Base-by-base conservation (phyloP, 768 basidiomycete species). In the Amanita inopinata region DNA sequence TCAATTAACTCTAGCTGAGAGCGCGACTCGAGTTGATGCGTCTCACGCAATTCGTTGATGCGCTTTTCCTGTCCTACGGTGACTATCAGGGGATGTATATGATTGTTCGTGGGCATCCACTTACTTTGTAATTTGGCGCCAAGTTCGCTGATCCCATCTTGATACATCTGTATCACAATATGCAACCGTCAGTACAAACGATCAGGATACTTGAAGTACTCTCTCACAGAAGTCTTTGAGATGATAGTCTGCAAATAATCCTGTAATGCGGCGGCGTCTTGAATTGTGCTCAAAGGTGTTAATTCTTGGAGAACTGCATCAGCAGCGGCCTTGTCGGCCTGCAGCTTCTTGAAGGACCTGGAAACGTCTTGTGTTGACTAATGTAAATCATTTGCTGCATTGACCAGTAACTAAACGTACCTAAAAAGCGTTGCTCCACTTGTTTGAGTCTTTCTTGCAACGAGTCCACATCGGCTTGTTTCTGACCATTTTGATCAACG, bases 41-140 rank as follows among this genome's bases (percentile, higher is more conserved):
- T 87, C 49, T 91, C 86, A 25, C 79, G 79, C 0, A 97, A 64
- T 56, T 96, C 91, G 49, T 86, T 83, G 8, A 90, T 70, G 5
- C 83, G 83, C 39, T 78, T 79, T 43, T 88, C 88, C 63, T 94
- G 89, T 10, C 79, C 91, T 94, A 51, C 30, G 39, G 30, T 12
- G 2, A 12, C 9, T 5, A 10, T 37, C 3, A 30, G 45, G 37
- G 43, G 43, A 43, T 15, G 30, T 20, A 11, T 23, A 35, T 14
- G 8, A 23, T 2, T 24, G 27, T 2, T 27, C 28, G n/a, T 24
- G 28, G 27, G 33, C 23, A 1, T n/a, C 15, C 53, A n/a, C 80
- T 54, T 56, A 93, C 93, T 68, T 46, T 73, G 74, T 14, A 93
- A 71, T 53, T 83, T 83, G 40, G 69, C 73, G 42, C 71, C 80